Percentiles rank a stretch among this genome's conserved stretches.
Evolutionary conservation across 257 asterid species (phyloP).

Genomic region (Nyctanthes arbortristis): DNA sequence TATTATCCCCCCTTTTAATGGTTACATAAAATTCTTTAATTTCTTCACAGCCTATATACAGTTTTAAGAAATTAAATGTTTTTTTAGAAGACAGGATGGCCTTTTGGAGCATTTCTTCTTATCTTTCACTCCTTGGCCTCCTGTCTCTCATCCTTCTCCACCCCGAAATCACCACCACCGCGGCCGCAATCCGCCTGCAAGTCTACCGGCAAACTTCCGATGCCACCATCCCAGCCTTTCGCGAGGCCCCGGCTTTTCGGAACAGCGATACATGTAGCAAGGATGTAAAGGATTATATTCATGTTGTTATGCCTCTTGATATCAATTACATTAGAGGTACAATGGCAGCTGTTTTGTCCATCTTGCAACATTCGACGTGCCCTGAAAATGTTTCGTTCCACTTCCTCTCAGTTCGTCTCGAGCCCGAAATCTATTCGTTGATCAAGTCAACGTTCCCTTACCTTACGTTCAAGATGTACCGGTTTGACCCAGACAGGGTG

Average conservation of each 20-base stretch:
- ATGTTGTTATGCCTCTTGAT: constrained; percentile 40
- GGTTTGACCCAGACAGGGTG: constrained; percentile 29
- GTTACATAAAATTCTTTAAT: constrained; percentile 18
- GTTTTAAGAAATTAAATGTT: not conserved
- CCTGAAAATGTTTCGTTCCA: constrained; percentile 46
- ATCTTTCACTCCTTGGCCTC: constrained; percentile 46
- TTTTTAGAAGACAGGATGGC: constrained; percentile 57
- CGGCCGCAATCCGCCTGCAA: constrained; percentile 17
- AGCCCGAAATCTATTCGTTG: constrained; percentile 23
- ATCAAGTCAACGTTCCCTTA: constrained; percentile 45
- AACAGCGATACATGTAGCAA: constrained; percentile 47
- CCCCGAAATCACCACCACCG: constrained; percentile 10
- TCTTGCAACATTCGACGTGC: constrained; percentile 48
- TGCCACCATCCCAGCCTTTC: constrained; percentile 25
- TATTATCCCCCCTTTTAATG: constrained; percentile 30
- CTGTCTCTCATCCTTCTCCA: constrained; percentile 51
- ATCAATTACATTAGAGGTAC: constrained; percentile 45
- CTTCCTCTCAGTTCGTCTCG: constrained; percentile 28
- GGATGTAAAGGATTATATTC: no score
- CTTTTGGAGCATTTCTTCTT: constrained; percentile 32
- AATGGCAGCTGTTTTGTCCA: constrained; percentile 41
- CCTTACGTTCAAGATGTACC: constrained; percentile 37
- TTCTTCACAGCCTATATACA: not conserved
- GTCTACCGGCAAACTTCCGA: not conserved
- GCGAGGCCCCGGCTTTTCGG: constrained; percentile 61